These are phyloP conservation scores for Alternaria solani DNA, from an alignment of 2,329 filamentous ascomycete genomes.

Conservation along the genomic window DNA sequence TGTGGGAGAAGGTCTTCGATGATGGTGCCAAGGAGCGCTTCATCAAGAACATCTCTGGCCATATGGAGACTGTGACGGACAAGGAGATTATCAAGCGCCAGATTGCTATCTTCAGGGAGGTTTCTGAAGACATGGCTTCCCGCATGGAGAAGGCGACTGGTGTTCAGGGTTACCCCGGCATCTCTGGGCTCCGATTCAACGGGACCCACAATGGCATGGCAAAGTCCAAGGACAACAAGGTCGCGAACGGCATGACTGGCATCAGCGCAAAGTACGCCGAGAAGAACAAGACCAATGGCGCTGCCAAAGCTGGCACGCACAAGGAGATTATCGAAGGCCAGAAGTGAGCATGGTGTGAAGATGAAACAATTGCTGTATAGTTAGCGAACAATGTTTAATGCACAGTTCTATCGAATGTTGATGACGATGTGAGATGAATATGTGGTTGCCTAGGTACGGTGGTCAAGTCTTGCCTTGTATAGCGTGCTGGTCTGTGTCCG, in stretches of 20 bases:
- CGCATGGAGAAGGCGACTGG: slow-evolving; percentile 70
- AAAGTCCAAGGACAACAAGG: slow-evolving; percentile 55
- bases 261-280: slow-evolving; percentile 31
- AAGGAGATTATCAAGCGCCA: slow-evolving; percentile 70
- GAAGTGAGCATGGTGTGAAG: no score
- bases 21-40: slow-evolving; percentile 66
- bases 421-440: no score
- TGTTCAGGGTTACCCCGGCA: slow-evolving; percentile 67
- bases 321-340: slow-evolving; percentile 2
- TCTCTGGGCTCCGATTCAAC: slow-evolving; percentile 64
- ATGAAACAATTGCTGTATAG: no score
- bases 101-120: slow-evolving; percentile 71
- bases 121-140: slow-evolving; percentile 65
- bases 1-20: slow-evolving; percentile 70
- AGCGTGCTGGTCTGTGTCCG: no score
- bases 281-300: slow-evolving; percentile 57
- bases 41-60: slow-evolving; percentile 67
- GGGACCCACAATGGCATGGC: slow-evolving; percentile 69
- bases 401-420: no score
- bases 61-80: slow-evolving; percentile 66
- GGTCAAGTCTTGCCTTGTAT: no score
- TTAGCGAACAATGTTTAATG: no score
- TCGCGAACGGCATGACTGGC: slow-evolving; percentile 60
- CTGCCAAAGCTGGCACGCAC: slow-evolving; percentile 56
- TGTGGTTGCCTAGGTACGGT: no score